These are phyloP conservation scores for Puccinia coronata DNA, from an alignment of 1,284 basidiomycete genomes.

Conservation along the genomic window DNA sequence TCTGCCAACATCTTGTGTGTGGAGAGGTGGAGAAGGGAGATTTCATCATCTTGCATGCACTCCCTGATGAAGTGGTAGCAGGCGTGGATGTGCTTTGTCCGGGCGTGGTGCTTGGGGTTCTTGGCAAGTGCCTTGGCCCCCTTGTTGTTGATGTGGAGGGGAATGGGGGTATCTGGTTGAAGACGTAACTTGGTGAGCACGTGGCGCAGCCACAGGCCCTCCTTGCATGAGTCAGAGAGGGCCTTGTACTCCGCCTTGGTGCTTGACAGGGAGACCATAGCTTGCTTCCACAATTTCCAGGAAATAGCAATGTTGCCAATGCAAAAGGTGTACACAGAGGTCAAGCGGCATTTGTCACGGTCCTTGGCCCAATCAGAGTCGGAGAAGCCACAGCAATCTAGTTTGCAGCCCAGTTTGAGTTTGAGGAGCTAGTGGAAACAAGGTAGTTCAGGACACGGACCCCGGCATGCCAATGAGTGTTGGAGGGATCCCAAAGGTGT, in stretches of 20 bases:
- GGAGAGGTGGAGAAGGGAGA: too few relatives aligned
- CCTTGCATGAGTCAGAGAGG: too few relatives aligned
- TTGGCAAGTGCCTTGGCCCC: too few relatives aligned
- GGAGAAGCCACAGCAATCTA: neutral
- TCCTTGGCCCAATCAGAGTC: conserved; percentile 19
- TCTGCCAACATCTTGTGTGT: too few relatives aligned
- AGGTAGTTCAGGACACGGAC: conserved; percentile 1
- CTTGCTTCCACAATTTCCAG: conserved; percentile 16
- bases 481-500: neutral
- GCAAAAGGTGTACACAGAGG: neutral
- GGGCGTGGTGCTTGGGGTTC: too few relatives aligned
- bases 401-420: neutral
- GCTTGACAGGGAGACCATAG: neutral
- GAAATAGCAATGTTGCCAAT: neutral
- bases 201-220: too few relatives aligned
- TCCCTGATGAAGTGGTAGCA: too few relatives aligned
- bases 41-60: too few relatives aligned
- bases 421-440: neutral
- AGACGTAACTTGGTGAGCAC: too few relatives aligned
- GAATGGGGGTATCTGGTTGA: too few relatives aligned
- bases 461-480: neutral
- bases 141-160: too few relatives aligned
- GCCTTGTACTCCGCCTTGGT: conserved; percentile 12
- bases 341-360: neutral
- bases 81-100: too few relatives aligned